Percentiles rank a stretch among this genome's conserved stretches.
phyloP scores from a whole-genome alignment of 257 asterid genomes.

The Fraxinus quadrangulata region DNA sequence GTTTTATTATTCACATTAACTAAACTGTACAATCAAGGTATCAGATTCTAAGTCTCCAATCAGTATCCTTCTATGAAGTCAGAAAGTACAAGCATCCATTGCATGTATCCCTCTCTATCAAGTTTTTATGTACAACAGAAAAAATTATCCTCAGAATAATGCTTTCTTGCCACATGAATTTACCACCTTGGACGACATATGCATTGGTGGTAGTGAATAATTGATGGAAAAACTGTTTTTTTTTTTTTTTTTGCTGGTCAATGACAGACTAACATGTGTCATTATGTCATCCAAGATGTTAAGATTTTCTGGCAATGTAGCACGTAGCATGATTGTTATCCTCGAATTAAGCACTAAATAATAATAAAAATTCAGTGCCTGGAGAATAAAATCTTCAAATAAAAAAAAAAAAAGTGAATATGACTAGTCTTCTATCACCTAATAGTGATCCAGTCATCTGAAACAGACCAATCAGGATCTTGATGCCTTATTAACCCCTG shows the following conservation, averaged over 20 bases:
- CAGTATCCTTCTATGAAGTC: slow-evolving; percentile 9
- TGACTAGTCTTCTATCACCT: slow-evolving; percentile 44
- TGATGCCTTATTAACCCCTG: slow-evolving; percentile 29
- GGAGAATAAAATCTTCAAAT: slow-evolving; percentile 20
- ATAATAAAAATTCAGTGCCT: background rate
- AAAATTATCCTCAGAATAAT: background rate
- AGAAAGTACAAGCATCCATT: slow-evolving; percentile 17
- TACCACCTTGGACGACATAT: too few species aligned
- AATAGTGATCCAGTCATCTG: slow-evolving; percentile 66
- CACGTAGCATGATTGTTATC: too few species aligned
- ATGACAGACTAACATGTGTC: too few species aligned
- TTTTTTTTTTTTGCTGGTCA: too few species aligned
- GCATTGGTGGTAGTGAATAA: too few species aligned
- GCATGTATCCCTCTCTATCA: slow-evolving; percentile 2
- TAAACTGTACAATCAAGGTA: slow-evolving; percentile 31
- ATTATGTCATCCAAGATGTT: too few species aligned
- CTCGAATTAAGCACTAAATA: background rate
- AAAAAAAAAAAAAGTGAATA: slow-evolving; percentile 18
- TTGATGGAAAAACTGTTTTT: too few species aligned
- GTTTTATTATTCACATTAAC: background rate
- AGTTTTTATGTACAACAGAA: slow-evolving; percentile 10
- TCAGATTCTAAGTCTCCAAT: slow-evolving; percentile 10
- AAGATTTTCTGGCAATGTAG: too few species aligned
- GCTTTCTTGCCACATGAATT: too few species aligned
- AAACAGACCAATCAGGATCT: slow-evolving; percentile 49